Percentiles rank a stretch among this genome's conserved stretches.
Conservation (phyloP, 2,329 filamentous ascomycete genomes). For the Stemphylium vesicarium region DNA sequence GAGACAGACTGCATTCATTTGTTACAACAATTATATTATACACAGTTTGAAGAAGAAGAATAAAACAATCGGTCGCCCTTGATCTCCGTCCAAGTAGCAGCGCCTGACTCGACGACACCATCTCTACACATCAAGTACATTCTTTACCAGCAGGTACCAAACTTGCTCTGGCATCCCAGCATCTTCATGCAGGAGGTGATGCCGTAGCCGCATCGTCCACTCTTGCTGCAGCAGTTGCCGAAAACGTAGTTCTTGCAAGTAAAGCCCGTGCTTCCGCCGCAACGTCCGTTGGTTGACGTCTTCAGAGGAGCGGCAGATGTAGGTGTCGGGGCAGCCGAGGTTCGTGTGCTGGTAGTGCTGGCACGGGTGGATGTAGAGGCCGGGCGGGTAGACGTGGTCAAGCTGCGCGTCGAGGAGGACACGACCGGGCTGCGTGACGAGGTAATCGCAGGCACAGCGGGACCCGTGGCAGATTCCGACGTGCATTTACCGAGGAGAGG, state of each 20-base stretch:
- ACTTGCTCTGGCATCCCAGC: constrained; percentile 6
- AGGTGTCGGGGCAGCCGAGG: neutral
- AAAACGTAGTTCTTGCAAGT: constrained; percentile 5
- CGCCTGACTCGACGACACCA: neutral
- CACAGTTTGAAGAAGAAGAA: too few species aligned
- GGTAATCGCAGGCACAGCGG: neutral
- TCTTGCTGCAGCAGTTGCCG: constrained; percentile 3
- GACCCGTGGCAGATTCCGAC: neutral
- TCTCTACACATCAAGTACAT: neutral
- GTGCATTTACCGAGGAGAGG: constrained; percentile 8
- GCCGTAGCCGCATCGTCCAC: neutral
- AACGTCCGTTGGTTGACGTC: neutral
- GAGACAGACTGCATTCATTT: too few species aligned
- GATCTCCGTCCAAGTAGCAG: too few species aligned
- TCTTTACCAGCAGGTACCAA: constrained; percentile 1
- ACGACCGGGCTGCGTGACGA: neutral
- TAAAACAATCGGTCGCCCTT: too few species aligned
- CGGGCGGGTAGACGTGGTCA: constrained; percentile 2
- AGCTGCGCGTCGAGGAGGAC: neutral
- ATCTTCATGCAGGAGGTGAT: constrained; percentile 1
- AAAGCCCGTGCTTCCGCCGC: constrained; percentile 2
- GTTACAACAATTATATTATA: too few species aligned
- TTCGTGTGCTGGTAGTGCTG: constrained; percentile 3
- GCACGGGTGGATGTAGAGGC: neutral
- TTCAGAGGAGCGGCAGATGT: neutral